These are phyloP conservation scores for Eleusine coracana DNA, from an alignment of 176 grass and related monocot genomes.

Conservation along the genomic window DNA sequence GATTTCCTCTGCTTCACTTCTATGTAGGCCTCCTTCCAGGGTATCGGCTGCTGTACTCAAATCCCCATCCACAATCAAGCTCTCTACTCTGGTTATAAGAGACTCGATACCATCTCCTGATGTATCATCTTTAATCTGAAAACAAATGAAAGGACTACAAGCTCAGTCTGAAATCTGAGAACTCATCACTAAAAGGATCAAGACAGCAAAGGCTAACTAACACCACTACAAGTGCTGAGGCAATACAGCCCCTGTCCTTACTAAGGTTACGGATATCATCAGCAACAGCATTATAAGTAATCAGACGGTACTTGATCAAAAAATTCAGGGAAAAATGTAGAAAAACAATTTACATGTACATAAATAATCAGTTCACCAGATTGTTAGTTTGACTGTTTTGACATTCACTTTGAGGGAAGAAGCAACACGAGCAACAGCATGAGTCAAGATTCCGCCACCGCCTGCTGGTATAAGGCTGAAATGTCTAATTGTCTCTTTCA, in stretches of 20 bases:
- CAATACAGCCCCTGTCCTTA: neutral
- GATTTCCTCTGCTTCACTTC: constrained; percentile 73
- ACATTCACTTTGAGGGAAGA: constrained; percentile 81
- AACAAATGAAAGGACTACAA: constrained; percentile 47
- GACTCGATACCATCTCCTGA: constrained; percentile 81
- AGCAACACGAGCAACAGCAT: constrained; percentile 79
- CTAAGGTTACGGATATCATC: neutral
- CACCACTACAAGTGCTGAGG: neutral
- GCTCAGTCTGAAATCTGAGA: neutral
- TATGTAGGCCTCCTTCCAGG: constrained; percentile 73
- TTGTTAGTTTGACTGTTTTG: neutral
- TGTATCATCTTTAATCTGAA: constrained; percentile 79
- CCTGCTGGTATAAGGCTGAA: constrained; percentile 89
- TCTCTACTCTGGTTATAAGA: constrained; percentile 74
- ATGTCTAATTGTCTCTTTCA: constrained; percentile 81
- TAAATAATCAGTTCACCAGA: too few relatives aligned
- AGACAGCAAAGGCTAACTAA: constrained; percentile 4
- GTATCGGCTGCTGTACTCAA: constrained; percentile 73
- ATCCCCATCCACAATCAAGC: constrained; percentile 69
- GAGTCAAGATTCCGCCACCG: constrained; percentile 83
- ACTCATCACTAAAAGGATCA: neutral
- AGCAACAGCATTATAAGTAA: neutral
- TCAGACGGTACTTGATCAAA: neutral
- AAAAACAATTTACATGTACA: neutral
- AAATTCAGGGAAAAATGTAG: neutral